Conservation (phyloP, 768 basidiomycete genomes). For the Leccinum uliginosum region DNA sequence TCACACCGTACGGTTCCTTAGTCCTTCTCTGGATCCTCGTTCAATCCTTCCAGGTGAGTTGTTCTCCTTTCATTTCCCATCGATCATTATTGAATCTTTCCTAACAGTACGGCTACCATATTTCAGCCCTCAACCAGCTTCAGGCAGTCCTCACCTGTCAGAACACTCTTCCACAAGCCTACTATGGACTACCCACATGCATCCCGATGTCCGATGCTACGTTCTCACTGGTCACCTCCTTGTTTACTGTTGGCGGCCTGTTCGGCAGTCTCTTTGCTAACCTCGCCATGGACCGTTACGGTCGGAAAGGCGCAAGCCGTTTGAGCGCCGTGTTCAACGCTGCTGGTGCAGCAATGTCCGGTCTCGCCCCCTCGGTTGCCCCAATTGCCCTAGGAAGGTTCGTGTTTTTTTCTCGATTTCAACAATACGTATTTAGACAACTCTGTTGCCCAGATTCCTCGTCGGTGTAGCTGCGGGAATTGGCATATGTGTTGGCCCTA, state of each 20-base stretch:
- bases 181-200: slow-evolving; percentile 59
- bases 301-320: slow-evolving; percentile 64
- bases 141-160: slow-evolving; percentile 75
- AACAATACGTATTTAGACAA: background rate
- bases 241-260: slow-evolving; percentile 87
- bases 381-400: slow-evolving; percentile 66
- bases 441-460: slow-evolving; percentile 41
- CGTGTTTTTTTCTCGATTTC: slow-evolving; percentile 12
- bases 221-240: slow-evolving; percentile 80
- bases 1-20: slow-evolving; percentile 60
- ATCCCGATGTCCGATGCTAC: slow-evolving; percentile 71
- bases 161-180: slow-evolving; percentile 8
- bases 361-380: slow-evolving; percentile 51
- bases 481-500: slow-evolving; percentile 74
- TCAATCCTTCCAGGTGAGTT: slow-evolving; percentile 49
- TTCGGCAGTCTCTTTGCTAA: slow-evolving; percentile 69
- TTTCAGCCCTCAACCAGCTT: slow-evolving; percentile 87
- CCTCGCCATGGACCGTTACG: slow-evolving; percentile 62
- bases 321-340: slow-evolving; percentile 53
- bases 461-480: slow-evolving; percentile 71
- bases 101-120: slow-evolving; percentile 83
- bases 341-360: slow-evolving; percentile 63
- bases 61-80: background rate
- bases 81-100: background rate
- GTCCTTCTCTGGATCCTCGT: slow-evolving; percentile 67